Base-by-base conservation (phyloP, 83 land plant genomes). In the Diphasiastrum complanatum region DNA sequence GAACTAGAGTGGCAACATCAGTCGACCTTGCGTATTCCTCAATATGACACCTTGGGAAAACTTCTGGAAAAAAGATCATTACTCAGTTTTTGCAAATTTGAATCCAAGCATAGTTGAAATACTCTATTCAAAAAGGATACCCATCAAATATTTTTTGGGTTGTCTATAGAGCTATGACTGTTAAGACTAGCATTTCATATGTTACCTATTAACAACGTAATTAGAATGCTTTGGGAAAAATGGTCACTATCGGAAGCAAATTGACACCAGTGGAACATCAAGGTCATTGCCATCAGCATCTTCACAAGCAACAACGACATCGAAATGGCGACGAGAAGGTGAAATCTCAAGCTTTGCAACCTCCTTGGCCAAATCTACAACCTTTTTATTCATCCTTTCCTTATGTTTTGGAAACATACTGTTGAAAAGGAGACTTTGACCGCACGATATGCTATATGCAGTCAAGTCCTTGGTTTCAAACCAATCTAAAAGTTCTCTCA, bases 251-350 rank as follows among this genome's bases (percentile, higher is more conserved):
- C 69, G 56, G 60, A 84, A 82, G 56, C 74, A 87, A 40, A 91
- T 69, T 2, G 97, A 91, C 18, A 91, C 53, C 30, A 78, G 73
- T 5, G 97, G 97, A 40, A 91, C 83, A 57, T 82, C 90, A 2
- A 87, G 63, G 64, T 91, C 97, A 51, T 87, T 75, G 31, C 79
- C 95, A 1, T 87, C 89, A 0, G 87, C 97, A 73, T 91, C 95
- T 56, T 91, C 97, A 33, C 95, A 91, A 5, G 97, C 97, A 48
- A 87, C 97, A 24, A 87, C 89, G 29, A 91, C 75, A 69, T 91
- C 97, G 61, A 91, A 66, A 66, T 91, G 97, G 3, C 77, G 69
- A 10, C 95, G 76, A 33, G 72, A 76, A 6, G 75, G 71, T 37
- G 95, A 81, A n/a, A 91, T 37, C 49, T 91, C 83, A 22, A 75